Evolutionary conservation across 2,329 filamentous ascomycete genomes (phyloP), one percentile per base, ranked within the genome.

Genomic region (Hypoxylon sp.): DNA sequence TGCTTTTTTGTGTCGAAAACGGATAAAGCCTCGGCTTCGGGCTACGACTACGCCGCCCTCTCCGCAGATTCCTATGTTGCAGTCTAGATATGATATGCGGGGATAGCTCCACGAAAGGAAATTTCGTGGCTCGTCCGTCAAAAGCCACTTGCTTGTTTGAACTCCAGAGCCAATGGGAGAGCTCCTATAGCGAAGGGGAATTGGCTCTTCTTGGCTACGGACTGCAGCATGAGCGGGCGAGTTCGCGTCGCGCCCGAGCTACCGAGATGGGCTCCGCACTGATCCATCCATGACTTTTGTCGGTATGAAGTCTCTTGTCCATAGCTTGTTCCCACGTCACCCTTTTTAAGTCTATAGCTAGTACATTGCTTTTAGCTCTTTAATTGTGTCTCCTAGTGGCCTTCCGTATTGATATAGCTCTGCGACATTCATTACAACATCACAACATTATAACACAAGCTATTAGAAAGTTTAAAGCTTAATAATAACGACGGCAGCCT

Each of bases 161-260:
- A 22, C 6, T 39, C 39, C 39, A 35, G 47, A 53, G 11, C 67
- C 67, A 70, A 70, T 70, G 22, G 42, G 37, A 65, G 29, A 37
- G 48, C 57, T 24, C 44, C 6, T 14, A 50, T 63, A 67, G 64
- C 67, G 64, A 70, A 62, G 37, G 50, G n/a, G 35, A n/a, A 3
- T 50, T 42, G 29, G n/a, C 17, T 22, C 42, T 54, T 37, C 55
- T 67, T 54, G 26, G 50, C 22, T 26, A 46, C 29, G 29, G 17
- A 37, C 44, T 31, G 57, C 33, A 47, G 52, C 33, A 58, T 53
- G 33, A 44, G 46, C 42, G 35, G 44, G 6, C 44, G 46, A 48
- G 22, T 26, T 24, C 31, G 39, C 62, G 31, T 46, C 61, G 31
- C 46, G 59, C 14, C 59, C 61, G 52, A 57, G 39, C 44, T 59